phyloP scores from a whole-genome alignment of 2,329 filamentous ascomycete species.

The Colletotrichum sansevieriae region DNA sequence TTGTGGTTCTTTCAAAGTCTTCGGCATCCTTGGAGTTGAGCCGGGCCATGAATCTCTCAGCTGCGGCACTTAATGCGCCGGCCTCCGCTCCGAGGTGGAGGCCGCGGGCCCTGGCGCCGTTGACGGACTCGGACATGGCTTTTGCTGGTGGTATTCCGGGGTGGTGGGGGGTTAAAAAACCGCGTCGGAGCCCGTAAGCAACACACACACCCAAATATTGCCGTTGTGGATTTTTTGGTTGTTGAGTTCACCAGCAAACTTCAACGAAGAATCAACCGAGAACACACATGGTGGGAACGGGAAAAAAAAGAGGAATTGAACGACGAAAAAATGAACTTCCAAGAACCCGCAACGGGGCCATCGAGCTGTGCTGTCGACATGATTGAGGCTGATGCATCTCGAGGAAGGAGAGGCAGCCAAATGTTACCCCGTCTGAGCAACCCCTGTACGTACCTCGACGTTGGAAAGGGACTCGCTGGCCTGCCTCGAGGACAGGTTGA shows the following conservation, averaged over 20 bases:
- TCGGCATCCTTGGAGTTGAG: slow-evolving; percentile 41
- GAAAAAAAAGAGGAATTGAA: neutral
- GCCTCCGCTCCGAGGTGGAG: slow-evolving; percentile 8
- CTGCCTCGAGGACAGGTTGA: neutral
- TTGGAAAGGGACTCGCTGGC: neutral
- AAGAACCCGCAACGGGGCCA: neutral
- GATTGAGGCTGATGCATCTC: slow-evolving; percentile 35
- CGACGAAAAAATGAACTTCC: slow-evolving; percentile 2
- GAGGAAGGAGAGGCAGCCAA: slow-evolving; percentile 38
- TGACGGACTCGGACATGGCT: slow-evolving; percentile 23
- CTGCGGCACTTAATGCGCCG: slow-evolving; percentile 14
- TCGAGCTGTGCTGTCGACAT: neutral
- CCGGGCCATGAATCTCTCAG: slow-evolving; percentile 38
- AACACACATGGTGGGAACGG: neutral
- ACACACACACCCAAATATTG: neutral
- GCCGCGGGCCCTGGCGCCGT: neutral
- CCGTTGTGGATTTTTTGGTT: neutral
- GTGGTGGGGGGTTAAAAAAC: too few relatives aligned
- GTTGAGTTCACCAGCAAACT: slow-evolving; percentile 2
- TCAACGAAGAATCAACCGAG: neutral
- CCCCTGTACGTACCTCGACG: slow-evolving; percentile 16
- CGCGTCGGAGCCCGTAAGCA: slow-evolving; percentile 3
- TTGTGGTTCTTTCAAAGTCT: slow-evolving; percentile 40
- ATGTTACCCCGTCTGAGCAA: slow-evolving; percentile 18
- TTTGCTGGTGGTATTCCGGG: slow-evolving; percentile 6